A percentile compares a stretch with the other conserved stretches of the same genome.
phyloP scores from a whole-genome alignment of 228 moss, liverwort and hornwort species.

The Sphagnum fallax region DNA sequence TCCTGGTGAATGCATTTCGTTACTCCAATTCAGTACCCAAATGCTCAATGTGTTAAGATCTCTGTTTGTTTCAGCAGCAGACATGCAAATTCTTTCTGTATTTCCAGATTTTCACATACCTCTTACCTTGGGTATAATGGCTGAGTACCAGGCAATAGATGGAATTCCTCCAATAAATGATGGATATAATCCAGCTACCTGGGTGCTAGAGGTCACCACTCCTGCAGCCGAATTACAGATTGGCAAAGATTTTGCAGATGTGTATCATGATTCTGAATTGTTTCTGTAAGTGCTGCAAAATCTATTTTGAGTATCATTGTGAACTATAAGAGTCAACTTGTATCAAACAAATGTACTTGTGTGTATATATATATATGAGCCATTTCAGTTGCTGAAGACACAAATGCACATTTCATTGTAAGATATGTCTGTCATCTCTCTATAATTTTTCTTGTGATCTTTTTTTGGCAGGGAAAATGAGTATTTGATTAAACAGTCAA shows the following conservation, averaged over 20 bases:
- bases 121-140: too few relatives aligned
- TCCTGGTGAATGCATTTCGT: constrained; percentile 42
- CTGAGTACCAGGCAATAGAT: constrained; percentile 15
- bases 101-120: too few relatives aligned
- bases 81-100: too few relatives aligned
- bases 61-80: constrained; percentile 9
- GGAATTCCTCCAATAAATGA: constrained; percentile 55
- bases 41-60: not conserved
- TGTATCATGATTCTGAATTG: constrained; percentile 48
- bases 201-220: constrained; percentile 83
- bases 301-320: not conserved
- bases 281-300: constrained; percentile 33
- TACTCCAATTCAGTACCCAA: constrained; percentile 1
- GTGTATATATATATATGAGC: not conserved
- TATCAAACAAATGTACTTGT: not conserved
- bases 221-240: constrained; percentile 45
- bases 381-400: not conserved
- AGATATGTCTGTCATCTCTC: not conserved
- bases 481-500: constrained; percentile 42
- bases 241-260: constrained; percentile 63
- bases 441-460: constrained; percentile 1
- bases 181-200: constrained; percentile 89
- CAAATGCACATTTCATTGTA: not conserved
- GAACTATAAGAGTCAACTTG: not conserved
- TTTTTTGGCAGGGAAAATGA: constrained; percentile 42